Conservation (phyloP, 2,329 filamentous ascomycete genomes). For the Cryphonectria naterciae region DNA sequence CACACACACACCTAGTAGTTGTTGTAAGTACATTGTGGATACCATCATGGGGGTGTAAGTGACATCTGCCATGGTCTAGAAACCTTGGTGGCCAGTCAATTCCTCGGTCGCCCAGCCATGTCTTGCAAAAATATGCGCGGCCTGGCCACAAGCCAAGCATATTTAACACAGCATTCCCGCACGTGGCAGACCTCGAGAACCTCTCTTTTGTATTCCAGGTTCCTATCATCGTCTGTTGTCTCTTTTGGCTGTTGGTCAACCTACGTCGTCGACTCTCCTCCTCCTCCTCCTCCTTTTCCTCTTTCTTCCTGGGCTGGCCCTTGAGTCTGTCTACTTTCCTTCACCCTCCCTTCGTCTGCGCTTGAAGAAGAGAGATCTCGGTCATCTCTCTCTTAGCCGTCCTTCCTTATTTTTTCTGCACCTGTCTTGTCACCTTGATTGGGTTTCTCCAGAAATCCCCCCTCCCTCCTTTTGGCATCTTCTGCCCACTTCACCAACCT, state of each 20-base stretch:
- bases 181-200: constrained; percentile 17
- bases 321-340: constrained; percentile 20
- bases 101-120: constrained; percentile 8
- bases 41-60: constrained; percentile 3
- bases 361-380: not conserved
- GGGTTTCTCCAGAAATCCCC: not conserved
- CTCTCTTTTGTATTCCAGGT: not conserved
- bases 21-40: not conserved
- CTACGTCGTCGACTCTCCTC: no score
- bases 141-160: constrained; percentile 22
- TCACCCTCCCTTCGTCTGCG: constrained; percentile 12
- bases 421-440: constrained; percentile 25
- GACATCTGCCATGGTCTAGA: constrained; percentile 17
- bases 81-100: constrained; percentile 17
- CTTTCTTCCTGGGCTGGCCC: constrained; percentile 4
- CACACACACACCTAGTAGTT: not conserved
- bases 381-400: constrained; percentile 33
- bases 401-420: constrained; percentile 37
- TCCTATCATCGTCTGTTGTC: constrained; percentile 6
- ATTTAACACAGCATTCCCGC: constrained; percentile 30
- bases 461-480: constrained; percentile 17
- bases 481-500: constrained; percentile 22
- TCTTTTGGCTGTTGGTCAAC: not conserved
- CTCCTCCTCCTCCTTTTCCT: constrained; percentile 6
- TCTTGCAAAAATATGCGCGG: constrained; percentile 10